Base-by-base conservation (phyloP, 1,284 basidiomycete species). In the Ganoderma boninense region DNA sequence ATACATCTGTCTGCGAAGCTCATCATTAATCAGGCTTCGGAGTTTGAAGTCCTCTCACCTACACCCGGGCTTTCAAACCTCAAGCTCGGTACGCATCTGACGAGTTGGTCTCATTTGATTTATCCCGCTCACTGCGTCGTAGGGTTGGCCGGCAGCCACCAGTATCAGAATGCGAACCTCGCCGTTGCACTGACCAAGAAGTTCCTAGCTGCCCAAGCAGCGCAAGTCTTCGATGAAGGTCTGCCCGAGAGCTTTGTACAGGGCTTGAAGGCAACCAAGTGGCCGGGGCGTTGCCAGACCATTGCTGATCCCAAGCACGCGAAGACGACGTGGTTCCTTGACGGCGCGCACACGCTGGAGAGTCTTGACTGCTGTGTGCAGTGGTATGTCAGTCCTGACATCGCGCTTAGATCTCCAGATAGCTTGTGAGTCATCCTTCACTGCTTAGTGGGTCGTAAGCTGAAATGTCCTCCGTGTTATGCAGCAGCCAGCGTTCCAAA, bases 281-380 rank as follows among this genome's bases (percentile, higher is more conserved):
- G 97, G 97, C 97, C 98, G 2, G 98, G 98, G n/a, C 89, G 98
- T 56, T 99, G 98, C 80, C 98, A 99, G 82, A 89, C 87, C 1
- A 90, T 98, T 8, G 71, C 75, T 3, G 93, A 96, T 74, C 90
- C 90, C 1, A 78, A 73, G 23, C 77, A 84, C 65, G 54, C 79
- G 2, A 77, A 79, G 5, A 84, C 89, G 13, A 94, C 89, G 1
- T 99, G 97, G 96, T 95, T 92, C 80, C 84, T 99, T 32, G 98
- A 99, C 80, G 98, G 98, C 1, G 97, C 97, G 16, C 98, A 99
- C 80, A 99, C 98, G 0, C 83, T 89, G 16, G 98, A 99, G 80
- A 98, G 96, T 77, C 85, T 99, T 40, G 87, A 89, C 60, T 95
- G 91, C 70, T 97, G 97, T 76, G 89, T 94, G 23, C 85, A 93